Evolutionary conservation across 768 basidiomycete genomes (phyloP), one percentile per base, ranked within the genome.

Genomic region (Cubamyces lactineus): DNA sequence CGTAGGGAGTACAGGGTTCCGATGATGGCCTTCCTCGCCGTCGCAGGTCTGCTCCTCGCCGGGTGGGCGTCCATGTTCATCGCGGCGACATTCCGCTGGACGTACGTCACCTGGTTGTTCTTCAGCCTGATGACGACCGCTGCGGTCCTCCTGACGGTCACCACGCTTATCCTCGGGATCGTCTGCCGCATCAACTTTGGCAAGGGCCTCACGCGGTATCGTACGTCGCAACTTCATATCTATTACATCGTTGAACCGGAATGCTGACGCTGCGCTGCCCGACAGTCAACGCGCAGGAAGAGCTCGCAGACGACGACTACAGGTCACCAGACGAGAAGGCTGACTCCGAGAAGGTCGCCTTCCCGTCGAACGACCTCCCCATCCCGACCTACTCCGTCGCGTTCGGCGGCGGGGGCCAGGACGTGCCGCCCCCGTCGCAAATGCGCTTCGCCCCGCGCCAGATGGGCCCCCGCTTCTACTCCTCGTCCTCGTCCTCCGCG

Each of bases 51-150:
- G 19, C 90, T 92, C 71, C 77, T 92, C 19, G 80, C 76, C 40
- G 87, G 84, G 42, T 92, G 86, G 87, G 79, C 86, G 50, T 72
- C 85, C 61, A 88, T 92, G 86, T 91, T 94, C 72, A 76, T 83
- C 54, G 85, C 88, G 26, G 77, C 77, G 7, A 84, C 88, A 3
- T 92, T 92, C 81, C 83, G 86, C 48, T 90, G 88, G 87, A 87
- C 85, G 17, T 91, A 89, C 71, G 73, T 79, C 45, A 84, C 84
- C 13, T 93, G 91, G 91, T 73, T 72, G 4, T 91, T 92, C 79
- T 92, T 92, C 73, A 80, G 83, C 51, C 70, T 87, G 59, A 86
- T 88, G 76, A 78, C 84, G 8, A 71, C 78, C 9, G 75, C 81
- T 1, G 88, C 90, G 0, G 84, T 86, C 13, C 67, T 81, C 54